Evolutionary conservation across 768 basidiomycete genomes (phyloP).

Genomic region (Thelephora aurantiotincta): DNA sequence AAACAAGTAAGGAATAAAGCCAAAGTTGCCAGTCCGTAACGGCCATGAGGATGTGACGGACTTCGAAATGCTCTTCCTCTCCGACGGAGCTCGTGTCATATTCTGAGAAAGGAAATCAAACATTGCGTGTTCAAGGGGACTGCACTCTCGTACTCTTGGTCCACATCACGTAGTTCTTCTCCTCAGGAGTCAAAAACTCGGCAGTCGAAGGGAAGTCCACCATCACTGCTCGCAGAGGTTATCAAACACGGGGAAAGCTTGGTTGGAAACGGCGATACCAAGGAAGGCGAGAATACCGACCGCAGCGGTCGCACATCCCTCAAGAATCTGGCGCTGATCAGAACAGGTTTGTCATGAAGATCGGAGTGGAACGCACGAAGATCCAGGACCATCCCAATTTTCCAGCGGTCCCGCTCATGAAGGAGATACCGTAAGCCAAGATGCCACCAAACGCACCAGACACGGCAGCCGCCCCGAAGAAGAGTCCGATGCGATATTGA

Average conservation of each 20-base stretch:
- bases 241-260: not conserved
- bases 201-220: slow-evolving; percentile 51
- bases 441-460: slow-evolving; percentile 18
- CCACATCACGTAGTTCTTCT: slow-evolving; percentile 38
- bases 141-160: slow-evolving; percentile 34
- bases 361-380: slow-evolving; percentile 11
- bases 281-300: slow-evolving; percentile 40
- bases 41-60: slow-evolving; percentile 38
- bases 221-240: slow-evolving; percentile 25
- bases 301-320: slow-evolving; percentile 46
- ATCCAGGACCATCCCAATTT: slow-evolving; percentile 21
- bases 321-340: slow-evolving; percentile 34
- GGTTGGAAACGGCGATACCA: slow-evolving; percentile 17
- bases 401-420: slow-evolving; percentile 18
- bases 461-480: slow-evolving; percentile 14
- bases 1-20: slow-evolving; percentile 41
- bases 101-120: slow-evolving; percentile 18
- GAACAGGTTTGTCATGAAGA: not conserved
- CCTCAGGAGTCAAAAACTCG: slow-evolving; percentile 45
- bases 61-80: slow-evolving; percentile 47
- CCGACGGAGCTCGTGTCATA: slow-evolving; percentile 41
- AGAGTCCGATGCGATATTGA: slow-evolving; percentile 14
- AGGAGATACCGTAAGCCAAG: slow-evolving; percentile 21
- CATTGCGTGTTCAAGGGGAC: not conserved
- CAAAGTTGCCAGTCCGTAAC: slow-evolving; percentile 56